Evolutionary conservation across 2,329 filamentous ascomycete genomes (phyloP).

Genomic region (Aureobasidium sp.): DNA sequence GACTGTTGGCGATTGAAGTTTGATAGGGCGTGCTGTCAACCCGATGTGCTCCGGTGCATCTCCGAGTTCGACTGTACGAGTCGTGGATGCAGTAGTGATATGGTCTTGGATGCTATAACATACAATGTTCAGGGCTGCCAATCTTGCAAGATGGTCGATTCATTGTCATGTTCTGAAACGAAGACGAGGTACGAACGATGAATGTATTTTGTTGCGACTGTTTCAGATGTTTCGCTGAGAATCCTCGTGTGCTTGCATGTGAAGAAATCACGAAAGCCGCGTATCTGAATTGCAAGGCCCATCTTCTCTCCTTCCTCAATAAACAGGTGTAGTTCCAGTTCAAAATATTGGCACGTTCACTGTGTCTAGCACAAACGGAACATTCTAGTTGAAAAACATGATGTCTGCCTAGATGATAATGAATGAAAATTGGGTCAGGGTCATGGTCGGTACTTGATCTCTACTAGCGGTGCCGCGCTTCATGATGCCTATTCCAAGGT

Average conservation of each 20-base stretch:
- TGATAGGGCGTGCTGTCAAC: background rate
- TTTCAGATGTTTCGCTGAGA: background rate
- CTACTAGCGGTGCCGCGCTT: too few relatives aligned
- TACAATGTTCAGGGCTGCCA: background rate
- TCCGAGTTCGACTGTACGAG: background rate
- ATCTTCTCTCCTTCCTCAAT: too few relatives aligned
- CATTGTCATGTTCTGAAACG: background rate
- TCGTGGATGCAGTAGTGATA: background rate
- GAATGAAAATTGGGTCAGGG: background rate
- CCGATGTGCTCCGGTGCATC: background rate
- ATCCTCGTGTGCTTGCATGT: background rate
- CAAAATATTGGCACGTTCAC: too few relatives aligned
- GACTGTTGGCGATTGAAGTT: background rate
- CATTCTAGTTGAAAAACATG: too few relatives aligned
- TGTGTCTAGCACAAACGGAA: too few relatives aligned
- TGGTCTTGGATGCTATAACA: background rate
- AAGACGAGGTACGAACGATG: background rate
- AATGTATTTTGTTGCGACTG: too few relatives aligned
- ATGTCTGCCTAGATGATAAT: fast-evolving
- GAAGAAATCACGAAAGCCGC: too few relatives aligned
- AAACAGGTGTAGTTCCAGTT: too few relatives aligned
- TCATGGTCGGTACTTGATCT: constrained; percentile 50
- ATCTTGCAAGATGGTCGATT: background rate
- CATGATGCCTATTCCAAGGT: too few relatives aligned
- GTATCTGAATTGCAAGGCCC: too few relatives aligned